Conservation (phyloP, 1,284 basidiomycete genomes). For the Peniophora sp. region DNA sequence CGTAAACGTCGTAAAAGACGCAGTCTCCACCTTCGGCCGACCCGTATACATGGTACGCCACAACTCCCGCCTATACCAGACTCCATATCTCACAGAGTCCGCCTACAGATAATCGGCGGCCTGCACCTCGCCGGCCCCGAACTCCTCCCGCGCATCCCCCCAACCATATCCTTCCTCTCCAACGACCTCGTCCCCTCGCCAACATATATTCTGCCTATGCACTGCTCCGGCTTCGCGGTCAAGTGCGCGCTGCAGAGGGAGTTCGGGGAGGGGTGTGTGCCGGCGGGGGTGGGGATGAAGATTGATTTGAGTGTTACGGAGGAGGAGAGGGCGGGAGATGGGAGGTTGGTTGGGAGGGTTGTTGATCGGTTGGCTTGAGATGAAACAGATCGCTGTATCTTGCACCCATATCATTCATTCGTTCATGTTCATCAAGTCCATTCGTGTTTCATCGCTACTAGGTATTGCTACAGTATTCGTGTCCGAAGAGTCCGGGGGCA, state of each 20-base stretch:
- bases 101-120: conserved; percentile 63
- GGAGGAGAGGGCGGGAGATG: not conserved
- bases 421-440: too few species aligned
- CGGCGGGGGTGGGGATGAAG: conserved; percentile 65
- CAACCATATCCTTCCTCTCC: conserved; percentile 58
- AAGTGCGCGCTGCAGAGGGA: conserved; percentile 62
- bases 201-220: conserved; percentile 72
- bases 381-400: too few species aligned
- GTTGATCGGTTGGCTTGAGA: too few species aligned
- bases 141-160: conserved; percentile 50
- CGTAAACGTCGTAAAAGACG: conserved; percentile 72
- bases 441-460: too few species aligned
- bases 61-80: not conserved
- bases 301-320: conserved; percentile 23
- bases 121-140: conserved; percentile 70
- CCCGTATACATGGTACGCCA: conserved; percentile 64
- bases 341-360: not conserved
- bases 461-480: too few species aligned
- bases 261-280: conserved; percentile 67
- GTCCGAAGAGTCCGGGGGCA: too few species aligned
- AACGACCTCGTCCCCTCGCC: conserved; percentile 39
- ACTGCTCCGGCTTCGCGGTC: conserved; percentile 70
- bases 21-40: conserved; percentile 47
- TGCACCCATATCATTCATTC: too few species aligned
- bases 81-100: too few species aligned